These are phyloP conservation scores for Schrenkiella parvula DNA, from an alignment of 345 rosid species.

Conservation along the genomic window DNA sequence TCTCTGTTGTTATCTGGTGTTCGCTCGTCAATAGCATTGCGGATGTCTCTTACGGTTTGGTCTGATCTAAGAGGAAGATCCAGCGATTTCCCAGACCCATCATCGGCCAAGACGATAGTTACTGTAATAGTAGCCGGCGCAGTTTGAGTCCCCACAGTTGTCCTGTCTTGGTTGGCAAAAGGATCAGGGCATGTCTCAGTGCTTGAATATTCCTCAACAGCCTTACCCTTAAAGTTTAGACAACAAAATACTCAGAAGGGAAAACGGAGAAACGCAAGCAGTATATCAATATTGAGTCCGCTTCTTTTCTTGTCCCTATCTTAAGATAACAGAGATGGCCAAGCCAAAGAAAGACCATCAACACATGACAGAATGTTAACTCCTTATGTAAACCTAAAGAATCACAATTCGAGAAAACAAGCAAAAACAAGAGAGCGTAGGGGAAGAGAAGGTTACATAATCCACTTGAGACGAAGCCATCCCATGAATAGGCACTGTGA, in stretches of 20 bases:
- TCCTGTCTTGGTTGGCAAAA: neutral
- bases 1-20: neutral
- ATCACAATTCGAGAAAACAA: neutral
- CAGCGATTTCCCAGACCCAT: neutral
- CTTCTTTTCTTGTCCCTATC: neutral
- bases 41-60: slow-evolving; percentile 24
- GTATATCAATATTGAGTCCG: neutral
- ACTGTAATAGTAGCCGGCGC: neutral
- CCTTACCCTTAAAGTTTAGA: neutral
- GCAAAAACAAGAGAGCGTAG: neutral
- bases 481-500: neutral
- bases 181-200: neutral
- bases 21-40: neutral
- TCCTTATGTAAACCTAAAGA: neutral
- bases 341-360: neutral
- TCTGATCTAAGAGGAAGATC: neutral
- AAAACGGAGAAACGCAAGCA: neutral
- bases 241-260: neutral
- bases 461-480: neutral
- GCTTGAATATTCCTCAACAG: neutral
- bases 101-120: neutral
- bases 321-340: neutral
- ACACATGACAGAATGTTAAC: neutral
- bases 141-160: neutral
- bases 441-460: slow-evolving; percentile 9